phyloP scores from a whole-genome alignment of 2,329 filamentous ascomycete species.

The Xylariomycetidae sp. region DNA sequence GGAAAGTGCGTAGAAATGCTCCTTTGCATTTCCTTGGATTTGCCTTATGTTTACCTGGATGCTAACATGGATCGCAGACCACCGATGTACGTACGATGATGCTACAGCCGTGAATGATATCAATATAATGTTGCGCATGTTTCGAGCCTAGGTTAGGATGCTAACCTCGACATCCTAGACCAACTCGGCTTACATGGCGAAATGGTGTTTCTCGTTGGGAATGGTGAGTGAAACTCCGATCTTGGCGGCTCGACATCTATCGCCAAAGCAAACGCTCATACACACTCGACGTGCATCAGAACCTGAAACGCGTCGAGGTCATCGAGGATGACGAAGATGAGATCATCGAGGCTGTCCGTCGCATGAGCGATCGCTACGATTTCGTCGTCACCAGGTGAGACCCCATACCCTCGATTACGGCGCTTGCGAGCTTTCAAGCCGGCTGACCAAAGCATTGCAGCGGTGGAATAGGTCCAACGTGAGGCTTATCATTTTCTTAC shows the following conservation, averaged over 20 bases:
- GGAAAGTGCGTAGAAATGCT: slow-evolving; percentile 61
- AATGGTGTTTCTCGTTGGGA: slow-evolving; percentile 57
- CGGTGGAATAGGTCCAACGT: slow-evolving; percentile 94
- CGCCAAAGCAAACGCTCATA: neutral
- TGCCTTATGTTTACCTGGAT: neutral
- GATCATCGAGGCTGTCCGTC: slow-evolving; percentile 77
- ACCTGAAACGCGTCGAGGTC: slow-evolving; percentile 82
- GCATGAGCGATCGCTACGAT: slow-evolving; percentile 88
- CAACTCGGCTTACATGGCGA: slow-evolving; percentile 58
- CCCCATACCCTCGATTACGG: neutral
- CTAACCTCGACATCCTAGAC: slow-evolving; percentile 44
- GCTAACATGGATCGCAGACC: slow-evolving; percentile 18
- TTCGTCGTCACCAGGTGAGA: slow-evolving; percentile 77
- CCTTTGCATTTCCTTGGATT: neutral
- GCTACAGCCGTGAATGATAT: neutral
- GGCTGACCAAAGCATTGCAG: slow-evolving; percentile 29
- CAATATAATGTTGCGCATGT: neutral
- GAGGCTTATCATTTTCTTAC: slow-evolving; percentile 32
- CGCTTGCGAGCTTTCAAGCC: slow-evolving; percentile 2
- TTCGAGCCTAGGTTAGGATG: no score
- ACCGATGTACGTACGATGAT: slow-evolving; percentile 24
- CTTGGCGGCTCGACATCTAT: neutral
- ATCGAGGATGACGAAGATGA: slow-evolving; percentile 88
- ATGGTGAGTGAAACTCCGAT: slow-evolving; percentile 40
- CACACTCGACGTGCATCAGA: slow-evolving; percentile 30